These are phyloP conservation scores for Sporisorium iseilematis-ciliati DNA, from an alignment of 1,284 basidiomycete genomes.

Conservation along the genomic window DNA sequence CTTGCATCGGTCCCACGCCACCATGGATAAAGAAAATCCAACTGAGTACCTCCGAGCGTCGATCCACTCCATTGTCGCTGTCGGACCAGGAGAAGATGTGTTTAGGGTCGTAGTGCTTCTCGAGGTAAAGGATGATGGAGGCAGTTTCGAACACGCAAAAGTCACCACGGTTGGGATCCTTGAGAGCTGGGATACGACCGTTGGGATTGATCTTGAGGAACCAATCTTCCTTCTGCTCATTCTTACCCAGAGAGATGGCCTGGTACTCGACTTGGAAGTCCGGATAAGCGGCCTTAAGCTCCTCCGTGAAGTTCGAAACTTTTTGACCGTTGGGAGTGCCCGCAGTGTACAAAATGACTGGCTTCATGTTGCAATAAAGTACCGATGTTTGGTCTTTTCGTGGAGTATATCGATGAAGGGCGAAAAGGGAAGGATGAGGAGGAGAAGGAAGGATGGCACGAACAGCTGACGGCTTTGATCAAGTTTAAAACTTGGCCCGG, in stretches of 20 bases:
- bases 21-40: conserved; percentile 58
- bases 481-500: no score
- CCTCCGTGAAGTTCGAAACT: conserved; percentile 54
- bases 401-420: no score
- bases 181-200: conserved; percentile 60
- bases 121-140: conserved; percentile 60
- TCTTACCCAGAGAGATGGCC: conserved; percentile 35
- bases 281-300: conserved; percentile 52
- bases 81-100: conserved; percentile 54
- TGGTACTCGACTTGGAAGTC: conserved; percentile 48
- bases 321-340: conserved; percentile 53
- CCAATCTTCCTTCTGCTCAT: conserved; percentile 60
- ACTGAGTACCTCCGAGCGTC: conserved; percentile 27
- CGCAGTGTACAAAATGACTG: conserved; percentile 55
- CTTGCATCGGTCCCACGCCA: conserved; percentile 55
- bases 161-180: conserved; percentile 51
- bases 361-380: conserved; percentile 34
- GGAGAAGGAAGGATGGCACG: not conserved
- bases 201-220: conserved; percentile 64
- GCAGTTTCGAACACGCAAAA: conserved; percentile 53
- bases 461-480: no score
- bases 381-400: no score
- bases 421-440: not conserved
- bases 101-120: conserved; percentile 58
- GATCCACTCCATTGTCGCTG: conserved; percentile 43